A percentile compares a stretch with the other conserved stretches of the same genome.
Conservation (phyloP, 257 asterid genomes). For the Solanum phureja region DNA sequence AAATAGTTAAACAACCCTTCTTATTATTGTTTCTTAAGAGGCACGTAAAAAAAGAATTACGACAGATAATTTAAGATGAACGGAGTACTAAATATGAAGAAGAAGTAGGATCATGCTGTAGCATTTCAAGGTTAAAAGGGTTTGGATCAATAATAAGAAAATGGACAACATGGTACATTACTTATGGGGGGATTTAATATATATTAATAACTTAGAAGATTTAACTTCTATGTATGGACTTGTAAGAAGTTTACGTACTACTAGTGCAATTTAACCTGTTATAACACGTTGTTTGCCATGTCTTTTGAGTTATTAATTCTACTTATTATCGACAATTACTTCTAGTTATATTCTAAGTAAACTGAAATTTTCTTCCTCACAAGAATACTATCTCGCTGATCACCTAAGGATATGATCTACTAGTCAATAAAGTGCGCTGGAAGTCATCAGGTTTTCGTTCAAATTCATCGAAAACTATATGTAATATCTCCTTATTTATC, state of each 20-base stretch:
- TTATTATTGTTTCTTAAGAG: not conserved
- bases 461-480: not conserved
- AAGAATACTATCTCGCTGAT: not conserved
- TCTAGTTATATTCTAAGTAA: not conserved
- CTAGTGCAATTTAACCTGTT: no score
- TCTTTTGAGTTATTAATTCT: not conserved
- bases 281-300: not conserved
- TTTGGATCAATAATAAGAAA: not conserved
- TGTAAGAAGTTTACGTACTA: not conserved
- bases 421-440: not conserved
- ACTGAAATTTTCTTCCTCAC: not conserved
- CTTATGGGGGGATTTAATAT: not conserved
- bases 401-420: no score
- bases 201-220: not conserved
- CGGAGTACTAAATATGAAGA: not conserved
- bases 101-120: not conserved
- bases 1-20: not conserved
- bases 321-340: not conserved
- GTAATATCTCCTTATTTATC: not conserved
- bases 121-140: not conserved
- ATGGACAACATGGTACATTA: not conserved
- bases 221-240: not conserved
- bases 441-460: not conserved
- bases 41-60: no score
- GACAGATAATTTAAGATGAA: no score